Evolutionary conservation across 2,329 filamentous ascomycete species (phyloP), one percentile per base, ranked within the genome.

Genomic region (Pseudocercospora eumusae): DNA sequence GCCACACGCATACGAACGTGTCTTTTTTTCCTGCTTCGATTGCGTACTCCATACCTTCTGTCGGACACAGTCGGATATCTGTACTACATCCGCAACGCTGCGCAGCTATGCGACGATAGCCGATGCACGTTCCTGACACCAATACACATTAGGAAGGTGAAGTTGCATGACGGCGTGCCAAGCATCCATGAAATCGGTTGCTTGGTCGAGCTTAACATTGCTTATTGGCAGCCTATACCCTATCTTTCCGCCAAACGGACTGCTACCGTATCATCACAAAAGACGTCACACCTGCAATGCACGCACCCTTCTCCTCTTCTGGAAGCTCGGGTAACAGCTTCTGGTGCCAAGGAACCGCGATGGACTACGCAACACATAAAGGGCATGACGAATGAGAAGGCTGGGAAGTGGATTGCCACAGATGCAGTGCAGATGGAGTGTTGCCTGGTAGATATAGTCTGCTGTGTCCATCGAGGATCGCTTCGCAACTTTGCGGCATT

Each of bases 131-230:
- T 50, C 47, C 47, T 28, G 23, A 52, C 8, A 15, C 47, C 25
- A 31, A 27, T 20, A 4, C 42, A 21, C 8, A 7, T 57, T 18
- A 10, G 55, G 55, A 57, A 57, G 55, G 55, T 49, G 47, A 52
- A 25, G 11, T 0, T 31, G 23, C 25, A 25, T 28, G 52, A 25
- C 23, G 54, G 23, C 27, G 20, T 23, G 33, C 55, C 40, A 57
- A 57, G 55, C 55, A 45, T 31, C 18, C 7, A 3, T 27, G 23
- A 27, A 18, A 4, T 18, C 23, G 21, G 33, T 47, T 49, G 55
- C 55, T 57, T 57, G 40, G 20, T 59, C 13, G 57, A 50, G 57
- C 57, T 59, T 59, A 27, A 54, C 8, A 54, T 59, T 59, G 57
- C 57, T 59, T 55, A n/a, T n/a, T n/a, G n/a, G n/a, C n/a, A n/a